Percentiles rank a stretch among this genome's conserved stretches.
Conservation (phyloP, 176 grass and related monocot genomes). For the Musa itinerans region DNA sequence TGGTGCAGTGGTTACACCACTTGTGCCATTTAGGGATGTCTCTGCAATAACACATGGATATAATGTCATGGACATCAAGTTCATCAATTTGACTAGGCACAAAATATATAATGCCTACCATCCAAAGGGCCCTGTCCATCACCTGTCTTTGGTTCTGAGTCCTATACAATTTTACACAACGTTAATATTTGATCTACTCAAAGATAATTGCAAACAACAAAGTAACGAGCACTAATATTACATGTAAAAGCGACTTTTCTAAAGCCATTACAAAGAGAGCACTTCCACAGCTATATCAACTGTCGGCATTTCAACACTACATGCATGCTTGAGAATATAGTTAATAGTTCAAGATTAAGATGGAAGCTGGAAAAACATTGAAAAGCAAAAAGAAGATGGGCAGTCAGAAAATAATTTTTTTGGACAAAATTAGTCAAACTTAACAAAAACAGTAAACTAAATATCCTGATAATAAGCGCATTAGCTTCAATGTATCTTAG, state of each 20-base stretch:
- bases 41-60: constrained; percentile 25
- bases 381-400: neutral
- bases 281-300: no score
- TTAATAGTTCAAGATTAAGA: neutral
- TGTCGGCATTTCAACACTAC: no score
- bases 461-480: neutral
- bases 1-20: constrained; percentile 28
- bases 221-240: no score
- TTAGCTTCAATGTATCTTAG: neutral
- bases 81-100: neutral
- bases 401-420: neutral
- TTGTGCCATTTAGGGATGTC: constrained; percentile 10
- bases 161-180: constrained; percentile 15
- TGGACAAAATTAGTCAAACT: neutral
- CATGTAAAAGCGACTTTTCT: no score
- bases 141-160: constrained; percentile 51
- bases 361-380: neutral
- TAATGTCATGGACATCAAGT: neutral
- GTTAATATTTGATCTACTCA: neutral
- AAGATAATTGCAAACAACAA: no score
- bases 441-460: neutral
- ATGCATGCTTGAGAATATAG: no score
- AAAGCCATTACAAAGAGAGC: no score
- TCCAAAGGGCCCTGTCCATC: constrained; percentile 31
- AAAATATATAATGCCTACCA: constrained; percentile 29